A percentile compares a stretch with the other conserved stretches of the same genome.
Evolutionary conservation across 768 basidiomycete species (phyloP).

Genomic region (Rhizopogon vinicolor): DNA sequence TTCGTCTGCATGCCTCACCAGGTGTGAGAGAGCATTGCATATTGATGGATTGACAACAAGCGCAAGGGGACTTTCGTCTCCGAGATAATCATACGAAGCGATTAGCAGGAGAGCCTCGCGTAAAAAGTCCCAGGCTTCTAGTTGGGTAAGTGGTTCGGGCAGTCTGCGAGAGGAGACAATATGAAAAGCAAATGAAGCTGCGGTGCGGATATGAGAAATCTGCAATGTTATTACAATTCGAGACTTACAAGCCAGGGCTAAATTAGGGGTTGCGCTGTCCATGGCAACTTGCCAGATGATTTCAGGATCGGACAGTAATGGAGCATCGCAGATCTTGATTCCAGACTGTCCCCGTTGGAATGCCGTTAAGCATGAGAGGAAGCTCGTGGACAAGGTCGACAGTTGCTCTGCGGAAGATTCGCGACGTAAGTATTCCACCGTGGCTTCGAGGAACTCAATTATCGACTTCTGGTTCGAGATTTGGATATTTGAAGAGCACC

Average conservation of each 20-base stretch:
- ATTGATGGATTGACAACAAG: slow-evolving; percentile 45
- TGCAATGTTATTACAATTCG: neutral
- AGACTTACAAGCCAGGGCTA: slow-evolving; percentile 39
- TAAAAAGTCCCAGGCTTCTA: slow-evolving; percentile 44
- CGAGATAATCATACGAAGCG: slow-evolving; percentile 37
- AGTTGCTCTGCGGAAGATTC: neutral
- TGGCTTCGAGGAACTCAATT: neutral
- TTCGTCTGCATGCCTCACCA: slow-evolving; percentile 27
- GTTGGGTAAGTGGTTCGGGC: slow-evolving; percentile 33
- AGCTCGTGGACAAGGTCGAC: slow-evolving; percentile 27
- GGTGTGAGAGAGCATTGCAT: slow-evolving; percentile 41
- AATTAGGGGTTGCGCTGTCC: slow-evolving; percentile 21
- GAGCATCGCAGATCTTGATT: slow-evolving; percentile 3
- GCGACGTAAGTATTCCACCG: neutral
- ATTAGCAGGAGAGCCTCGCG: slow-evolving; percentile 45
- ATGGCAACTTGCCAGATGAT: slow-evolving; percentile 34
- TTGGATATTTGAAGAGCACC: neutral
- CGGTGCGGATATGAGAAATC: slow-evolving; percentile 12
- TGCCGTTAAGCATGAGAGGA: slow-evolving; percentile 33
- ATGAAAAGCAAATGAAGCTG: slow-evolving; percentile 43
- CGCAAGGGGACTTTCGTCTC: slow-evolving; percentile 47
- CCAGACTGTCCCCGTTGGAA: slow-evolving; percentile 10
- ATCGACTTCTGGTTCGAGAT: neutral
- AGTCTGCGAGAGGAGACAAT: slow-evolving; percentile 24
- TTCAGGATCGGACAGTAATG: slow-evolving; percentile 23